Evolutionary conservation across 2,329 filamentous ascomycete species (phyloP), one percentile per base, ranked within the genome.

Genomic region (Chrysoporthe deuterocubensis): DNA sequence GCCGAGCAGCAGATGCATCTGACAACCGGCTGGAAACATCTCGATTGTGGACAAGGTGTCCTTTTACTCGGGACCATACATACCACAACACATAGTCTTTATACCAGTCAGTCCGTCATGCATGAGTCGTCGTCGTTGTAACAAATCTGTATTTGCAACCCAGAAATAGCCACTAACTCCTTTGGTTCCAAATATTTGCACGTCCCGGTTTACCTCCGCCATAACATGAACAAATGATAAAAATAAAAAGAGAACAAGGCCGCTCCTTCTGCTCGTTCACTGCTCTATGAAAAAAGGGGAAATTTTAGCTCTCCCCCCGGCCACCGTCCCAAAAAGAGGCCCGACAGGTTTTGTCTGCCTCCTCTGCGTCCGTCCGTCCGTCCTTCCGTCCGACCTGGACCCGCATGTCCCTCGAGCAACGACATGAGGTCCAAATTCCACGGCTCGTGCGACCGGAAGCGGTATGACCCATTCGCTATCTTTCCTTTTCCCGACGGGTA

Each of bases 151-250:
- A 68, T 68, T 66, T 68, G 63, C 66, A 70, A 68, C 58, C 68
- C 62, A 67, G 59, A 65, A 60, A 68, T 68, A 70, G 68, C 68
- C 68, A 70, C 65, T 67, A 70, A 70, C 68, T 70, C 68, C 68
- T 63, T 62, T 68, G 67, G 59, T 64, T 68, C 67, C 68, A 66
- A 32, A 52, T 54, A 65, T 65, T 60, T 67, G 63, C 68, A 67
- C 65, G 62, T 67, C 54, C 66, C 58, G 42, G 32, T 69, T 67
- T 66, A 58, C 66, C 65, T 62, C 65, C 62, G 65, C 61, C 40
- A 60, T 52, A 57, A 66, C 57, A 50, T 32, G 61, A 60, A 43
- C 43, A 32, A 44, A 65, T 59, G 3, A 26, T n/a, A 37, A 11
- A 42, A 13, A 48, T 2, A 40, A 40, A 56, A 40, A 52, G 43